Evolutionary conservation across 768 basidiomycete species (phyloP).

Genomic region (Strobilomyces confusus): DNA sequence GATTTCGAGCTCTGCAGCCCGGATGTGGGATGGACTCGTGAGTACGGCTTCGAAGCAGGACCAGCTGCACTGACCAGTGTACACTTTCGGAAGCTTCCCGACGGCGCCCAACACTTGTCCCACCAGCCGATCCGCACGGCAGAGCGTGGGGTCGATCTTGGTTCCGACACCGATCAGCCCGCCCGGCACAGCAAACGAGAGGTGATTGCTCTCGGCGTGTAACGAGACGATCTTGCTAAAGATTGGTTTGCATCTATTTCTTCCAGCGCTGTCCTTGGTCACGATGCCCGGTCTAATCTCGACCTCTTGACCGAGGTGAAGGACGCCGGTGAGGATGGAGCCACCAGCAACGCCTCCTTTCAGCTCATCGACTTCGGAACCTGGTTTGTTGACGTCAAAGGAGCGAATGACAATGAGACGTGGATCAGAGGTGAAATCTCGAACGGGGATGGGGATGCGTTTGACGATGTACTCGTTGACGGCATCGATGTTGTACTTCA

Average conservation of each 20-base stretch:
- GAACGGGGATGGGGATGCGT: conserved; percentile 89
- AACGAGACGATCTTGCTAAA: conserved; percentile 88
- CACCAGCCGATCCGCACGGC: conserved; percentile 93
- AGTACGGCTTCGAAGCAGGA: too few relatives aligned
- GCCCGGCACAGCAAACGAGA: conserved; percentile 95
- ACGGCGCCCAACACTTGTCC: conserved; percentile 96
- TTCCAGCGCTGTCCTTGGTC: conserved; percentile 87
- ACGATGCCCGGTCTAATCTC: conserved; percentile 98
- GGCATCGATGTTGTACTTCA: conserved; percentile 99
- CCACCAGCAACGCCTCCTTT: conserved; percentile 99
- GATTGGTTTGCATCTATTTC: conserved; percentile 90
- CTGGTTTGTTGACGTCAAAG: conserved; percentile 99
- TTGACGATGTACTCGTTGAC: conserved; percentile 99
- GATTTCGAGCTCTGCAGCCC: conserved; percentile 81
- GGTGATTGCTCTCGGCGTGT: conserved; percentile 91
- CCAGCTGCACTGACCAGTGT: conserved; percentile 53
- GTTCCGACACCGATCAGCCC: conserved; percentile 99
- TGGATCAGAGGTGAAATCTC: conserved; percentile 89
- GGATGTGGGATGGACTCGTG: too few relatives aligned
- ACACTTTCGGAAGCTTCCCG: conserved; percentile 91
- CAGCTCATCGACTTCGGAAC: conserved; percentile 92
- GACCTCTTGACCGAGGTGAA: conserved; percentile 87
- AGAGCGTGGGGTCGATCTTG: conserved; percentile 92
- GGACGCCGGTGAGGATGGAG: conserved; percentile 88
- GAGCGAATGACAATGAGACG: conserved; percentile 97